These are phyloP conservation scores for Boletellus sp. DNA, from an alignment of 768 basidiomycete genomes.

Conservation along the genomic window DNA sequence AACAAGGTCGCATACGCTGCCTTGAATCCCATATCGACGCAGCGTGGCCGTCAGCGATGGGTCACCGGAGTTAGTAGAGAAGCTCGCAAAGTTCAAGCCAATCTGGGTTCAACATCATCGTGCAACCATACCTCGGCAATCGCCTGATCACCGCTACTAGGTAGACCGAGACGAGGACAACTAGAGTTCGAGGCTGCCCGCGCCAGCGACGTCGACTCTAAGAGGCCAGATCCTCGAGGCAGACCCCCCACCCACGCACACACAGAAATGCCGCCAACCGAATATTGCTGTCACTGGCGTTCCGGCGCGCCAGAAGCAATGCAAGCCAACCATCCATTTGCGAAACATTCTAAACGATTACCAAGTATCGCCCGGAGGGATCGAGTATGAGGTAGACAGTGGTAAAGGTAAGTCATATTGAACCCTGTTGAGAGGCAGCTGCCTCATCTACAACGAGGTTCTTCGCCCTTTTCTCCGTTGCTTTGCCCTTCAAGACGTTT, in stretches of 20 bases:
- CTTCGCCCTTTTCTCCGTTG: constrained; percentile 38
- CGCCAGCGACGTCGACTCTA: too few relatives aligned
- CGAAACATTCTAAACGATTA: not conserved
- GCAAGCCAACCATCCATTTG: too few relatives aligned
- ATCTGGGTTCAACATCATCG: not conserved
- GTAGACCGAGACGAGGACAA: too few relatives aligned
- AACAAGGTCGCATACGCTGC: constrained; percentile 76
- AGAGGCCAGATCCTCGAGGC: too few relatives aligned
- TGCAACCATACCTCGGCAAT: too few relatives aligned
- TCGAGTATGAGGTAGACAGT: not conserved
- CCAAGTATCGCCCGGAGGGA: not conserved
- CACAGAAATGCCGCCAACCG: too few relatives aligned
- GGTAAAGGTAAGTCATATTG: constrained; percentile 1
- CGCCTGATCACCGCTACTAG: not conserved
- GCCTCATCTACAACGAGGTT: constrained; percentile 27
- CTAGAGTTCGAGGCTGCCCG: too few relatives aligned
- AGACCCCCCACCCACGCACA: too few relatives aligned
- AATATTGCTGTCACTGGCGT: too few relatives aligned
- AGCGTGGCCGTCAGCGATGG: not conserved
- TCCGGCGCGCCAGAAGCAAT: too few relatives aligned
- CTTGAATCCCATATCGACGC: constrained; percentile 33
- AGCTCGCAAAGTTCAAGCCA: too few relatives aligned
- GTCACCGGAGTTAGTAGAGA: too few relatives aligned
- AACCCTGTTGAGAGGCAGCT: constrained; percentile 1
- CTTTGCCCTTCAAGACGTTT: constrained; percentile 74